Base-by-base conservation (phyloP, 768 basidiomycete species). In the Peribolospora baueri region DNA sequence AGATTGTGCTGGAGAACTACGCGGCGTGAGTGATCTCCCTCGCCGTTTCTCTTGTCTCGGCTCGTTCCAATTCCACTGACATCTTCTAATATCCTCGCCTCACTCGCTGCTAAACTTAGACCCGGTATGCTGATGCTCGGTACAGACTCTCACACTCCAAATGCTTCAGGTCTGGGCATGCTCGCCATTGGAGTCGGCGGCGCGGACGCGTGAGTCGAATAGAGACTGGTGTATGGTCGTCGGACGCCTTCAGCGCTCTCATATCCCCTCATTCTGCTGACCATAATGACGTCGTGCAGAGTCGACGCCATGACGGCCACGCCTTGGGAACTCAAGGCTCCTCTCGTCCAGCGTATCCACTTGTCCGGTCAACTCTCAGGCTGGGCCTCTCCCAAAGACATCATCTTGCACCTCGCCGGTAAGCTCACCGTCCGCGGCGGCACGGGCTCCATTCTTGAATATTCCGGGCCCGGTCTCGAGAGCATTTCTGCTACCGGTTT, bases 101-200 rank as follows among this genome's bases (percentile, higher is more conserved):
- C 25, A 56, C 52, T 56, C 52, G 13, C 59, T 66, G n/a, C 65
- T 67, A 60, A 70, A 71, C 63, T 71, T 71, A 68, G 69, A 37
- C 70, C 67, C 1, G 70, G 69, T 52, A 57, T 68, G 10, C 61
- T 70, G 48, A 70, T 71, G 68, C 63, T 70, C 48, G 70, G 70
- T 56, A 59, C 67, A 78, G 91, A 97, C 68, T 90, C 85, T 36
- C 93, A 98, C 68, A 97, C 93, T 2, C 93, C 93, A 1, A 97
- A 98, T 66, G 93, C 93, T 52, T 88, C 91, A 54, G 93, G 93
- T 39, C 76, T 98, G 52, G 91, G 93, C 8, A 76, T 88, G 73
- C 75, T 98, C 57, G 93, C 93, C 4, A 93, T 97, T 54, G 93
- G 93, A 52, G 91, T 98, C n/a, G 93, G 93, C 58, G 93, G 93